Percentiles rank a stretch among this genome's conserved stretches.
These are phyloP conservation scores for Ruellia speciosa DNA, from an alignment of 305 asterid species.

Conservation along the genomic window DNA sequence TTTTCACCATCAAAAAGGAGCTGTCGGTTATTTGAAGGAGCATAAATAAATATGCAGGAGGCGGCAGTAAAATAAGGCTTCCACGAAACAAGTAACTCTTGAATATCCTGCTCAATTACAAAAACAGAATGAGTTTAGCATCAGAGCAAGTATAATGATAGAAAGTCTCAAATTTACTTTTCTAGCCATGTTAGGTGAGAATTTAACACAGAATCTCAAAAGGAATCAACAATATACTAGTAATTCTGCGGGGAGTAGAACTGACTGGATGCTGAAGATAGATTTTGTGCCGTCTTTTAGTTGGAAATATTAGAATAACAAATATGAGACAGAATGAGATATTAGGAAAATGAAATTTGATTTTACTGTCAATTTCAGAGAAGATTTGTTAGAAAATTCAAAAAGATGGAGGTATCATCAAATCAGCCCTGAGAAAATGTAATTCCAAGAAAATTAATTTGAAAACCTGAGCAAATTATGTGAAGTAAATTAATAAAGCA, in stretches of 20 bases:
- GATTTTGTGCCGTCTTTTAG: background rate
- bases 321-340: slow-evolving; percentile 7
- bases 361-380: background rate
- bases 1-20: slow-evolving; percentile 73
- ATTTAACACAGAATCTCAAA: no score
- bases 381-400: background rate
- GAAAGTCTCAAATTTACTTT: background rate
- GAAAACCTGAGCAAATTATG: background rate
- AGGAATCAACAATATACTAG: no score
- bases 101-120: slow-evolving; percentile 59
- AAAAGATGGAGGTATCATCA: slow-evolving; percentile 6
- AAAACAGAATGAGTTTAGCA: slow-evolving; percentile 23
- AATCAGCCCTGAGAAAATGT: slow-evolving; percentile 5
- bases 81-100: slow-evolving; percentile 70
- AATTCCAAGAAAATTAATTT: slow-evolving; percentile 1
- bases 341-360: slow-evolving; percentile 1
- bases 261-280: no score
- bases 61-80: slow-evolving; percentile 62
- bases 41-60: slow-evolving; percentile 55
- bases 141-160: slow-evolving; percentile 10
- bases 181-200: background rate
- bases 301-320: slow-evolving; percentile 1
- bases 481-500: background rate
- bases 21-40: slow-evolving; percentile 78
- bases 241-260: no score